These are phyloP conservation scores for Dactylellina drechsleri DNA, from an alignment of 2,329 filamentous ascomycete genomes.

Conservation along the genomic window DNA sequence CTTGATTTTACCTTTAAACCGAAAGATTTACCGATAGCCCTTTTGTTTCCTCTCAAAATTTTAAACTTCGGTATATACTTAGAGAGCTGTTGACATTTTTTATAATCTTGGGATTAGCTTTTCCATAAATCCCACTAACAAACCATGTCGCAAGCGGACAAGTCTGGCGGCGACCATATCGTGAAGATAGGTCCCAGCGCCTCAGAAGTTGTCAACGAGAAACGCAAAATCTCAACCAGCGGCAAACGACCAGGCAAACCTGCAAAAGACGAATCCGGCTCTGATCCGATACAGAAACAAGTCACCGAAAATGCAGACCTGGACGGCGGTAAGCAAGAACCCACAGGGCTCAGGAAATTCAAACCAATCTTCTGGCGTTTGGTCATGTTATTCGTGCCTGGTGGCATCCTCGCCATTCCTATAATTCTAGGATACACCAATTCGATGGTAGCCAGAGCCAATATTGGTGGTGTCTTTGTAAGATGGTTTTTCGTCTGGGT, in stretches of 20 bases:
- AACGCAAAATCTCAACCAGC: background rate
- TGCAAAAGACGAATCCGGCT: background rate
- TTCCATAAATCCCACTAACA: background rate
- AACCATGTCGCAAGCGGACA: background rate
- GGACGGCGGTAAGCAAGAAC: slow-evolving; percentile 9
- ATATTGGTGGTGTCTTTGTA: slow-evolving; percentile 62
- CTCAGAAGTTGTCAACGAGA: slow-evolving; percentile 1
- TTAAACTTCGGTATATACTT: background rate
- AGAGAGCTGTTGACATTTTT: background rate
- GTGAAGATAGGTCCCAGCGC: slow-evolving; percentile 11
- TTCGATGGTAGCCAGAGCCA: slow-evolving; percentile 55
- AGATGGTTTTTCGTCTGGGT: slow-evolving; percentile 70
- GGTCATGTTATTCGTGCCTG: slow-evolving; percentile 5
- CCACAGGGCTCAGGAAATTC: background rate
- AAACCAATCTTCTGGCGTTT: slow-evolving; percentile 8
- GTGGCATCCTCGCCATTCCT: slow-evolving; percentile 68
- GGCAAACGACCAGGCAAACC: background rate
- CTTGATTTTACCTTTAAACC: background rate
- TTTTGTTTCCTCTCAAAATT: background rate
- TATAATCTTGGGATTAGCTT: background rate
- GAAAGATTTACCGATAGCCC: too few relatives aligned
- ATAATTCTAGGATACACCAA: slow-evolving; percentile 65
- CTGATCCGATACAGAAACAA: slow-evolving; percentile 8
- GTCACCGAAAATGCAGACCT: slow-evolving; percentile 5
- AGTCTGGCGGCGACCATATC: slow-evolving; percentile 28